Conservation (phyloP, 2,329 filamentous ascomycete genomes). For the Alternaria sp. region DNA sequence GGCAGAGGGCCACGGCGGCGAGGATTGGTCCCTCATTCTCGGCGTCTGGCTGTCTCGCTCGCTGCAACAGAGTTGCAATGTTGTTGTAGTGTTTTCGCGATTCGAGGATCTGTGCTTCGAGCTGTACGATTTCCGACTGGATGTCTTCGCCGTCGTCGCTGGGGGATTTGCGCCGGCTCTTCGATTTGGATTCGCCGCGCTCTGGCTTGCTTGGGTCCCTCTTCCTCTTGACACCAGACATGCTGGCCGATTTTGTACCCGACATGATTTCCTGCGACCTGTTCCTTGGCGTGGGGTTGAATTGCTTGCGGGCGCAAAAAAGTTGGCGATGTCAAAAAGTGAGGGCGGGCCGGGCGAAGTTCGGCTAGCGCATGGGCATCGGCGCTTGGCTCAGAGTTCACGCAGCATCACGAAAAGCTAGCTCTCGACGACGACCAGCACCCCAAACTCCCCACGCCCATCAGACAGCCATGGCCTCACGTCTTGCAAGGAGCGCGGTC, state of each 20-base stretch:
- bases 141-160: conserved; percentile 52
- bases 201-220: conserved; percentile 42
- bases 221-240: conserved; percentile 54
- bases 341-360: conserved; percentile 25
- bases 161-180: conserved; percentile 39
- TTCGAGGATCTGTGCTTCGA: conserved; percentile 83
- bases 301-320: conserved; percentile 7
- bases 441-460: conserved; percentile 49
- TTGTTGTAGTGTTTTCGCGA: conserved; percentile 93
- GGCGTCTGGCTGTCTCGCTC: conserved; percentile 56
- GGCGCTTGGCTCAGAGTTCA: conserved; percentile 25
- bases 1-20: conserved; percentile 81
- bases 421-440: conserved; percentile 33
- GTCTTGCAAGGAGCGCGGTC: conserved; percentile 92
- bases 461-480: conserved; percentile 87
- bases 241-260: conserved; percentile 30
- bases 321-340: conserved; percentile 25
- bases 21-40: conserved; percentile 66
- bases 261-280: conserved; percentile 41
- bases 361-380: conserved; percentile 31
- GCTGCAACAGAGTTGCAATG: conserved; percentile 73
- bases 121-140: conserved; percentile 71
- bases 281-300: background rate
- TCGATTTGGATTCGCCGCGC: conserved; percentile 50
- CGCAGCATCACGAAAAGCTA: conserved; percentile 37